Evolutionary conservation across 768 basidiomycete genomes (phyloP), one percentile per base, ranked within the genome.

Genomic region (Leccinum uliginosum): DNA sequence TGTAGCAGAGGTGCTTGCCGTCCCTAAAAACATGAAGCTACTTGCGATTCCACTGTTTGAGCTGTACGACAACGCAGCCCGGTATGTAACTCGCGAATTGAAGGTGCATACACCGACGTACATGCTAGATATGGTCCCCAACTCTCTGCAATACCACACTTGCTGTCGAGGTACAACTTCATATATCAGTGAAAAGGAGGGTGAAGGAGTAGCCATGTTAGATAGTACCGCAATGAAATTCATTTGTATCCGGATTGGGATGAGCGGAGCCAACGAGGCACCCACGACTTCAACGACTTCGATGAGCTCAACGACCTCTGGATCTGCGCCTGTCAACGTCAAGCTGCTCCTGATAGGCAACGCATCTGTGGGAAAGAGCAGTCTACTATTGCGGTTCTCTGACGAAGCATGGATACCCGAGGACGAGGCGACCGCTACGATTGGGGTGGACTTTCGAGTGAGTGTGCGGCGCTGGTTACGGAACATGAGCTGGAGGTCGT

Each of bases 11-110:
- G 91, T 96, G 15, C 85, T 99, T 9, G 93, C 94, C 0, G 95
- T 99, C 4, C 97, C 97, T 0, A 92, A 91, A 75, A 99, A 99
- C 73, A 98, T 98, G 96, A 98, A 98, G 70, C 83, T 99, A 8
- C 84, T 96, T 43, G 96, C 95, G 17, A 93, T 98, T 47, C 97
- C 97, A 0, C 78, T 99, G 35, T 98, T 96, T 67, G 97, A 99
- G 73, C 78, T 98, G 14, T 99, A 98, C 68, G 97, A 98, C 71
- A 99, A 99, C 58, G 91, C 93, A 9, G 94, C 96, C 0, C 80
- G 95, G 80, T 88, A 70, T 50, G 76, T 68, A 45, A 7, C 23
- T 30, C 40, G 5, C 4, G 4, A 17, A 34, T 44, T 27, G 12
- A 46, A 2, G 10, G 24, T 49, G 38, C 57, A 62, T 55, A 51